Evolutionary conservation across 2,329 filamentous ascomycete genomes (phyloP).

Genomic region (Beauveria sp.): DNA sequence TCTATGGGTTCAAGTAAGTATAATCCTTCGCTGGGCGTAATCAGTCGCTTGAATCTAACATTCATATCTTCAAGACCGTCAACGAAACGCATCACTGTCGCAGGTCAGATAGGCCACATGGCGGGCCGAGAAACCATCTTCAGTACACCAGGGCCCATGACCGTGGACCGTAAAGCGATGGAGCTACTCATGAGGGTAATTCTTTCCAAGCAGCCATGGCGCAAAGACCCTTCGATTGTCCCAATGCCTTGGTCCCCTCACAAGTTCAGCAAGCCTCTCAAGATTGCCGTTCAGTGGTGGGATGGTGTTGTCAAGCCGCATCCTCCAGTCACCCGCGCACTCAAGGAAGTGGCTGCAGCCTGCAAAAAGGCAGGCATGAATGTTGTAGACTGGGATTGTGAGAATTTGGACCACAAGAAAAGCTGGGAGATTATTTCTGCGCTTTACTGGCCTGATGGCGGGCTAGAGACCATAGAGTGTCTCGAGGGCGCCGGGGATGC

Average conservation of each 20-base stretch:
- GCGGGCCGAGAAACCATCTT: slow-evolving; percentile 28
- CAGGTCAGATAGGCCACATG: slow-evolving; percentile 21
- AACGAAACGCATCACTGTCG: slow-evolving; percentile 22
- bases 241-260: slow-evolving; percentile 28
- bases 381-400: slow-evolving; percentile 44
- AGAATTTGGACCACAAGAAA: slow-evolving; percentile 43
- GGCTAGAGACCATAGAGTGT: slow-evolving; percentile 40
- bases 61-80: slow-evolving; percentile 21
- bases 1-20: slow-evolving; percentile 27
- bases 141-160: slow-evolving; percentile 26
- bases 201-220: slow-evolving; percentile 25
- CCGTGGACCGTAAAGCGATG: slow-evolving; percentile 25
- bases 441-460: slow-evolving; percentile 55
- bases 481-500: slow-evolving; percentile 51
- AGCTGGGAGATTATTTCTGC: slow-evolving; percentile 36
- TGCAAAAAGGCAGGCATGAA: slow-evolving; percentile 43
- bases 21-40: no score
- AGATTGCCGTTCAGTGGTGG: slow-evolving; percentile 52
- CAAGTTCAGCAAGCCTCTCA: slow-evolving; percentile 36
- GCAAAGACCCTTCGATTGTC: slow-evolving; percentile 24
- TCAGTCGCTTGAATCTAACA: background rate
- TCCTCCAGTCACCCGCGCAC: slow-evolving; percentile 49
- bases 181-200: slow-evolving; percentile 29
- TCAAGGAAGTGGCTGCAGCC: slow-evolving; percentile 44
- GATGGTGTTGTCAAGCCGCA: slow-evolving; percentile 54